phyloP scores from a whole-genome alignment of 2,329 filamentous ascomycete species.

The Trichoderma endophyticum region DNA sequence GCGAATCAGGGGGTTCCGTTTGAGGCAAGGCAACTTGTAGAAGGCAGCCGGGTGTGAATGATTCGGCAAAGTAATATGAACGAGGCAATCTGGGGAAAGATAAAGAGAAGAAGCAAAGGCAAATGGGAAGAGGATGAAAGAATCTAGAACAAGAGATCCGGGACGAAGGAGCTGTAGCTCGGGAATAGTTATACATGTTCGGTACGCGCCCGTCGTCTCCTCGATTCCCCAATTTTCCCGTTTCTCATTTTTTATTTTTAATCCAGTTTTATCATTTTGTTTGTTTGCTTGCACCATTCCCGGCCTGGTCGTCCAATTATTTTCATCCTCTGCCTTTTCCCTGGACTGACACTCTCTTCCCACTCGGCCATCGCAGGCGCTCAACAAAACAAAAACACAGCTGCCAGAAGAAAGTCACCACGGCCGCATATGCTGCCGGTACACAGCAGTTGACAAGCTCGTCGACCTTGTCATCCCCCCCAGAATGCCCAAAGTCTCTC shows the following conservation, averaged over 20 bases:
- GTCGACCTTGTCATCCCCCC: slow-evolving; percentile 8
- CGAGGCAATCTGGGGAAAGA: background rate
- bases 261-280: background rate
- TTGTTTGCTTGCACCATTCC: slow-evolving; percentile 7
- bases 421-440: slow-evolving; percentile 6
- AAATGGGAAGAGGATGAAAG: background rate
- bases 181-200: slow-evolving; percentile 7
- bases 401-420: background rate
- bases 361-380: background rate
- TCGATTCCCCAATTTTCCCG: background rate
- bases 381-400: background rate
- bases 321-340: background rate
- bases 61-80: background rate
- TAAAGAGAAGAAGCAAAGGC: background rate
- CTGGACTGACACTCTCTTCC: background rate
- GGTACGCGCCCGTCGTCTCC: background rate
- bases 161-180: slow-evolving; percentile 6
- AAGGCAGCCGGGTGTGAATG: background rate
- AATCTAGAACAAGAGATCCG: background rate
- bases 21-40: background rate
- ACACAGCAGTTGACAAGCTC: slow-evolving; percentile 20
- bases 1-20: background rate
- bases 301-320: slow-evolving; percentile 15
- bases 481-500: background rate
- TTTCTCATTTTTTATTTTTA: background rate